These are phyloP conservation scores for Zygosaccharomyces bisporus DNA, from an alignment of 805 yeast genomes.

Conservation along the genomic window DNA sequence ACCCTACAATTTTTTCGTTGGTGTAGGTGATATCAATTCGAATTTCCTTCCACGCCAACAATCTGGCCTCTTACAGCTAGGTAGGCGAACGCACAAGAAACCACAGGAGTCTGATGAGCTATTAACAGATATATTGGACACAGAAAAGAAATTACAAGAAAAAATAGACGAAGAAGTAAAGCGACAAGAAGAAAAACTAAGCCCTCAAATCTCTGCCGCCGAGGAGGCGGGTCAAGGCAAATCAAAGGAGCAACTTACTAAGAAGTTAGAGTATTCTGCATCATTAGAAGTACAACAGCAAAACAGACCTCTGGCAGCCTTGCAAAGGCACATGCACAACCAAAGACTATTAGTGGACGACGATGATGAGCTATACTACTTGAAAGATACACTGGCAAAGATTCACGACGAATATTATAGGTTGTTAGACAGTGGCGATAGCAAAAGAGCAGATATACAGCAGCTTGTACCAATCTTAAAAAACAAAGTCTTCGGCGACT, in stretches of 20 bases:
- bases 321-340: constrained; percentile 67
- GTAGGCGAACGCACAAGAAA: constrained; percentile 33
- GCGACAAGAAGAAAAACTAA: constrained; percentile 37
- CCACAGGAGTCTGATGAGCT: constrained; percentile 33
- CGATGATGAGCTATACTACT: constrained; percentile 66
- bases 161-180: constrained; percentile 34
- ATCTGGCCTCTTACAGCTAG: constrained; percentile 49
- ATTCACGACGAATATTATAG: constrained; percentile 69
- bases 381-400: constrained; percentile 57
- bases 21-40: constrained; percentile 95
- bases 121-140: constrained; percentile 34
- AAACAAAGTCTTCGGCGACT: constrained; percentile 57
- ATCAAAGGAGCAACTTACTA: constrained; percentile 49
- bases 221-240: constrained; percentile 32
- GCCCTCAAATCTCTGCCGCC: constrained; percentile 30
- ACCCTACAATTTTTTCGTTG: constrained; percentile 94
- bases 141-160: constrained; percentile 31
- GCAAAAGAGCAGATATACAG: constrained; percentile 64
- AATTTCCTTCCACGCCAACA: constrained; percentile 82
- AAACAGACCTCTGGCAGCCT: constrained; percentile 78
- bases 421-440: constrained; percentile 43
- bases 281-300: constrained; percentile 75
- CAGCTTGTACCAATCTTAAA: constrained; percentile 75
- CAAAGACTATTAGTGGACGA: constrained; percentile 61
- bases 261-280: constrained; percentile 58